Evolutionary conservation across 805 yeast species (phyloP).

Genomic region (Candida xyloterini): DNA sequence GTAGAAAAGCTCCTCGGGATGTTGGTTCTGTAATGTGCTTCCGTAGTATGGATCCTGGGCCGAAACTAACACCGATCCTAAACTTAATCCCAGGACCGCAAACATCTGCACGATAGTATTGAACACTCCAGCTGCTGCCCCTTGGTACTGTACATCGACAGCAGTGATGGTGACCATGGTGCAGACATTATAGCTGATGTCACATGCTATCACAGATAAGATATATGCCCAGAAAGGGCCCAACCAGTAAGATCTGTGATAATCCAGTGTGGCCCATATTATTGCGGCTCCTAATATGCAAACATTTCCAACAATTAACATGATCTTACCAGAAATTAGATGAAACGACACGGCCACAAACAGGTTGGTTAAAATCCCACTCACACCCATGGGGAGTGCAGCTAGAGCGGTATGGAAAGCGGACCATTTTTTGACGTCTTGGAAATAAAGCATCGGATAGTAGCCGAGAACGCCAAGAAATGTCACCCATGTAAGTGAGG

Average conservation of each 20-base stretch:
- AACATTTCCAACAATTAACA: constrained; percentile 30
- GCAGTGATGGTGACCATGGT: constrained; percentile 37
- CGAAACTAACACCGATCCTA: constrained; percentile 35
- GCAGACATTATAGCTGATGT: constrained; percentile 39
- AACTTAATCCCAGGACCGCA: constrained; percentile 37
- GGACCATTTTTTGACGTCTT: constrained; percentile 32
- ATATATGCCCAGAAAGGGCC: constrained; percentile 39
- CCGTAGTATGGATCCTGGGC: constrained; percentile 29
- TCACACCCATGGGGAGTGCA: constrained; percentile 36
- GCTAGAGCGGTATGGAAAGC: constrained; percentile 38
- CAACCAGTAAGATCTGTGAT: constrained; percentile 36
- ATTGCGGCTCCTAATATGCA: constrained; percentile 32
- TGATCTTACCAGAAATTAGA: constrained; percentile 34
- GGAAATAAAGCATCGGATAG: constrained; percentile 38
- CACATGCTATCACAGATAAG: constrained; percentile 39
- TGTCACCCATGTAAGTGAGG: constrained; percentile 35
- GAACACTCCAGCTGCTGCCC: constrained; percentile 41
- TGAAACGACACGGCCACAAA: constrained; percentile 40
- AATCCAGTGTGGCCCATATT: constrained; percentile 36
- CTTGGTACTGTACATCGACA: constrained; percentile 34
- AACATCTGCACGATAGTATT: constrained; percentile 37
- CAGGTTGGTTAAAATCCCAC: constrained; percentile 37
- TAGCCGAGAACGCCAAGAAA: constrained; percentile 36
- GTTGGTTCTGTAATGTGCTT: constrained; percentile 14
- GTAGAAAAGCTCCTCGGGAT: constrained; percentile 23